Evolutionary conservation across 768 basidiomycete genomes (phyloP).

Genomic region (Phaeolepiota aurea): DNA sequence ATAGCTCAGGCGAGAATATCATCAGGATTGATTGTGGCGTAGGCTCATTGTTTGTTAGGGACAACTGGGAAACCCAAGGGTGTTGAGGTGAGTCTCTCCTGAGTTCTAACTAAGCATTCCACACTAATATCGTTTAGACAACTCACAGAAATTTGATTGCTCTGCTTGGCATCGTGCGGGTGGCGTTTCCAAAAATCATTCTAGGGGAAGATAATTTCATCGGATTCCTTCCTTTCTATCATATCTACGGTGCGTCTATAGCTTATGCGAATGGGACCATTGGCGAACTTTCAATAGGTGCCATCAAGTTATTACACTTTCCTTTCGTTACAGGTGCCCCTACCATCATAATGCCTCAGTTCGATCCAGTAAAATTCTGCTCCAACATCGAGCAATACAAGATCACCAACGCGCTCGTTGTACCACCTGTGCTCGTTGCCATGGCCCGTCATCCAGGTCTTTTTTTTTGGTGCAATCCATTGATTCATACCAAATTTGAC

Average conservation of each 20-base stretch:
- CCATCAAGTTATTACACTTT: conserved; percentile 53
- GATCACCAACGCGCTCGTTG: conserved; percentile 50
- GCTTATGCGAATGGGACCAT: neutral
- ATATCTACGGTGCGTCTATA: conserved; percentile 32
- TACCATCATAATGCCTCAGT: conserved; percentile 53
- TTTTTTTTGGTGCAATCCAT: too few relatives aligned
- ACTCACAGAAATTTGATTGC: conserved; percentile 64
- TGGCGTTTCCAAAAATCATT: conserved; percentile 31
- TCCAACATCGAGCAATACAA: conserved; percentile 56
- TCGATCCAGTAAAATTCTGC: conserved; percentile 66
- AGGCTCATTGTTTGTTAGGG: conserved; percentile 22
- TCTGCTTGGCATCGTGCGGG: conserved; percentile 40
- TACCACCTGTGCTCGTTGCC: conserved; percentile 79
- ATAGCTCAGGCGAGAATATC: conserved; percentile 28
- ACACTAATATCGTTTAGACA: conserved; percentile 26
- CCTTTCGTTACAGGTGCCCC: conserved; percentile 44
- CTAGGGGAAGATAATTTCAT: conserved; percentile 42
- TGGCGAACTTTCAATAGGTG: conserved; percentile 32
- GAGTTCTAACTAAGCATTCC: conserved; percentile 1
- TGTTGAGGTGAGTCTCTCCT: conserved; percentile 36
- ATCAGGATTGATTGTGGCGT: neutral
- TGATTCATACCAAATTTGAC: too few relatives aligned
- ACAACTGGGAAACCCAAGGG: conserved; percentile 79
- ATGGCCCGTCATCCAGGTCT: conserved; percentile 61
- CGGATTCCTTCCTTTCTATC: conserved; percentile 56